A percentile compares a stretch with the other conserved stretches of the same genome.
Conservation (phyloP, 2,329 filamentous ascomycete species). For the Apiospora marii region DNA sequence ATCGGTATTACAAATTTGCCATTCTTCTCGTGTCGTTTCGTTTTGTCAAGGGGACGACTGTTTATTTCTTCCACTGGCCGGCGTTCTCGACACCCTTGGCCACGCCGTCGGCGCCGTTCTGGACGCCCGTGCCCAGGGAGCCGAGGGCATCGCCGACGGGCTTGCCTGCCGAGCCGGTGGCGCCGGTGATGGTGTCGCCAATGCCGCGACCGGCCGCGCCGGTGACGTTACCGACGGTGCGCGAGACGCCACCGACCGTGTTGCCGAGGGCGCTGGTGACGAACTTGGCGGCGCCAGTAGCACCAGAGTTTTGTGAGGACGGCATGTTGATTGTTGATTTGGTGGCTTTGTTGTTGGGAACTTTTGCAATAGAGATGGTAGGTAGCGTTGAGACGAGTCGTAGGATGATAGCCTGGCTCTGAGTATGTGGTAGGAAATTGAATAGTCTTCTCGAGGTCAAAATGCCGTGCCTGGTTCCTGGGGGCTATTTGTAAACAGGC, state of each 20-base stretch:
- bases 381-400: not conserved
- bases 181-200: constrained; percentile 54
- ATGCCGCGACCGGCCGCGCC: constrained; percentile 53
- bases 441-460: not conserved
- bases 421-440: not conserved
- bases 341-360: not conserved
- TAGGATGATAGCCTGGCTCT: not conserved
- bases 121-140: constrained; percentile 51
- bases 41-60: not conserved
- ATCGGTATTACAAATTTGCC: not conserved
- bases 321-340: constrained; percentile 11
- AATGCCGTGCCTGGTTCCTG: not conserved
- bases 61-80: constrained; percentile 49
- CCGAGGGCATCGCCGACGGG: constrained; percentile 56
- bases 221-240: constrained; percentile 43
- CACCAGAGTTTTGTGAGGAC: constrained; percentile 23
- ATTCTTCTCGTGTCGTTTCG: not conserved
- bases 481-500: not conserved
- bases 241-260: constrained; percentile 39
- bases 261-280: constrained; percentile 45
- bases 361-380: not conserved
- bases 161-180: constrained; percentile 53
- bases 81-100: constrained; percentile 57
- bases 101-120: constrained; percentile 51
- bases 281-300: constrained; percentile 44